Base-by-base conservation (phyloP, 495 filamentous ascomycete genomes). In the Letharia lupina region DNA sequence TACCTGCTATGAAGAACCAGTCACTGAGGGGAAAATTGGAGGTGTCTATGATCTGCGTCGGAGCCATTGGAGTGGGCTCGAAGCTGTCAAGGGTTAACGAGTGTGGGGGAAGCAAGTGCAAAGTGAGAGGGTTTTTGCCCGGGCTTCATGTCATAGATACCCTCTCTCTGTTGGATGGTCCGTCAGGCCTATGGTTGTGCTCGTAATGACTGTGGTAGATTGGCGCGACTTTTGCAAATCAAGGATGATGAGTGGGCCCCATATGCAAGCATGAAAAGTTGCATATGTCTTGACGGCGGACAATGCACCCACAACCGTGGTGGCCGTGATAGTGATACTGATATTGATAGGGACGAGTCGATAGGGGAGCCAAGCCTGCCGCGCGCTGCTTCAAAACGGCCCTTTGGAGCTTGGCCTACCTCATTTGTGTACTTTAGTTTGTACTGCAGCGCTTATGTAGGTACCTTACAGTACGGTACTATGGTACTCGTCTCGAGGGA, bases 1-100 rank as follows among this genome's bases (percentile, higher is more conserved):
- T 2, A 57, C 54, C 54, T 37, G 54, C 54, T 57, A 57, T 57
- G 33, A 57, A 57, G 20, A 57, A 57, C 54, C 54, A 57, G 54
- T 57, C 54, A 37, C 54, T 57, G 54, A 57, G 54, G 33, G 54
- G 54, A 20, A 37, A 57, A 3, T 37, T 57, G 7, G 54, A 57
- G 15, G 54, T 57, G 31, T 57, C 54, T 37, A 37, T 57, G 54
- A 20, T 57, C 13, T 16, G 54, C 54, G 33, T 57, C 13, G 54
- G 54, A 57, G 54, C 31, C 54, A 57, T 57, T 57, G 13, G 39
- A 10, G 15, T 35, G 54, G 54, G 54, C 7, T 35, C 31, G 54
- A 35, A 35, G 13, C 13, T 56, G 52, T 56, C 15, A 54, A 20
- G 54, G 54, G 31, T 35, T 20, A 57, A 57, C 20, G 54, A 57